These are phyloP conservation scores for Trichoderma pleuroti DNA, from an alignment of 2,329 filamentous ascomycete species.

Conservation along the genomic window DNA sequence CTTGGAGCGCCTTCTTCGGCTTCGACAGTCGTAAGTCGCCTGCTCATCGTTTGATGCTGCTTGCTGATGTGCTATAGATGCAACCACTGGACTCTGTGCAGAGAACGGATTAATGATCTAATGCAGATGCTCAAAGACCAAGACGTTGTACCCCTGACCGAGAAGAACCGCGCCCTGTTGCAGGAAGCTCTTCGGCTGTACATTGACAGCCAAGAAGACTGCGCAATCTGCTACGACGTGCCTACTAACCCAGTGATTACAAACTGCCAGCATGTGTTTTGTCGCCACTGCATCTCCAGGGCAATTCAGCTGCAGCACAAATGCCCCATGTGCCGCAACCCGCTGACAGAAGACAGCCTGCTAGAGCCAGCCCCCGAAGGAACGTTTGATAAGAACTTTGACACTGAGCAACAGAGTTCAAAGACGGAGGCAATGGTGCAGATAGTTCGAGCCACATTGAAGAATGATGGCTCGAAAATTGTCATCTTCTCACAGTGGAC, in stretches of 20 bases:
- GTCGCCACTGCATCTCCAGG: slow-evolving; percentile 66
- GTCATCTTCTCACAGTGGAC: slow-evolving; percentile 78
- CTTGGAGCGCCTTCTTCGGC: slow-evolving; percentile 74
- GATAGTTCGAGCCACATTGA: slow-evolving; percentile 67
- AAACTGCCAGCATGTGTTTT: slow-evolving; percentile 78
- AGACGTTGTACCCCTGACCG: slow-evolving; percentile 64
- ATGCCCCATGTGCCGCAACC: slow-evolving; percentile 79
- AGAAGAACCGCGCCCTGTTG: slow-evolving; percentile 67
- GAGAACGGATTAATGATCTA: slow-evolving; percentile 68
- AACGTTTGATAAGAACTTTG: slow-evolving; percentile 48
- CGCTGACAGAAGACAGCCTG: slow-evolving; percentile 56
- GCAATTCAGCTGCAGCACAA: slow-evolving; percentile 73
- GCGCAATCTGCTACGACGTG: slow-evolving; percentile 73
- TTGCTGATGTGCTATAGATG: slow-evolving; percentile 45
- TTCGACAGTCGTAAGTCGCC: slow-evolving; percentile 63
- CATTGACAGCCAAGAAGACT: slow-evolving; percentile 79
- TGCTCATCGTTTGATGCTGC: neutral
- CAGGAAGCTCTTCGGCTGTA: slow-evolving; percentile 72
- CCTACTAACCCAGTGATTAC: slow-evolving; percentile 76
- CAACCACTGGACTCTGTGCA: slow-evolving; percentile 83
- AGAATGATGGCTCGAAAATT: slow-evolving; percentile 62
- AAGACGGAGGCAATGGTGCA: slow-evolving; percentile 78
- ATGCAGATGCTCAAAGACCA: slow-evolving; percentile 65
- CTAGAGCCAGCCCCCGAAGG: slow-evolving; percentile 63
- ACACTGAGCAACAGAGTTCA: slow-evolving; percentile 66